A percentile compares a stretch with the other conserved stretches of the same genome.
Conservation (phyloP, 2,329 filamentous ascomycete genomes). For the Boeremia exigua region DNA sequence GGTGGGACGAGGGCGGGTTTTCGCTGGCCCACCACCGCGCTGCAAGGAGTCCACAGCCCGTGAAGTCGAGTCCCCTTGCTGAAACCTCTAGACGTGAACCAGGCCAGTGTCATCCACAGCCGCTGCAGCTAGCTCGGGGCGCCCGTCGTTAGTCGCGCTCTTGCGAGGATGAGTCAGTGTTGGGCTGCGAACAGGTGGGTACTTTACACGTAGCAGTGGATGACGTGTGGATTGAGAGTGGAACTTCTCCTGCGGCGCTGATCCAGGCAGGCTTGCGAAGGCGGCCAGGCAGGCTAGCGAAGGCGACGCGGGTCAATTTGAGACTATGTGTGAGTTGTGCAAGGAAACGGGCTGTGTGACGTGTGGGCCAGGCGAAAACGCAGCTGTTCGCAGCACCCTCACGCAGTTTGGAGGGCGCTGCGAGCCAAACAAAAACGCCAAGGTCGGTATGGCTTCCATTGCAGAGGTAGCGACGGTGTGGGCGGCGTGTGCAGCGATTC, state of each 20-base stretch:
- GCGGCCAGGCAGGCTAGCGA: background rate
- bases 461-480: background rate
- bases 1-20: too few relatives aligned
- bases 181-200: slow-evolving; percentile 16
- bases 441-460: background rate
- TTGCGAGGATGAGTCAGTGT: slow-evolving; percentile 8
- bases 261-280: background rate
- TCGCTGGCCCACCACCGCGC: too few relatives aligned
- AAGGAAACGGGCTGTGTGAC: slow-evolving; percentile 12
- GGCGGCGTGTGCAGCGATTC: too few relatives aligned
- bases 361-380: background rate
- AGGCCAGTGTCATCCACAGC: background rate
- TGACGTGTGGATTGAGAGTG: background rate
- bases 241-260: background rate
- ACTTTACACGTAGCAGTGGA: background rate
- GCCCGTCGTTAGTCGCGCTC: background rate
- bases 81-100: background rate
- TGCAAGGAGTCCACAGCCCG: too few relatives aligned
- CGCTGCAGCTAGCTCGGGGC: background rate
- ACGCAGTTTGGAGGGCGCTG: too few relatives aligned
- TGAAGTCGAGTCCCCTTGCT: background rate
- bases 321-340: slow-evolving; percentile 2
- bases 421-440: background rate
- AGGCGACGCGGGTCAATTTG: background rate
- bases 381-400: background rate